Evolutionary conservation across 306 rosid genomes (phyloP).

Genomic region (Fragaria nilgerrensis): DNA sequence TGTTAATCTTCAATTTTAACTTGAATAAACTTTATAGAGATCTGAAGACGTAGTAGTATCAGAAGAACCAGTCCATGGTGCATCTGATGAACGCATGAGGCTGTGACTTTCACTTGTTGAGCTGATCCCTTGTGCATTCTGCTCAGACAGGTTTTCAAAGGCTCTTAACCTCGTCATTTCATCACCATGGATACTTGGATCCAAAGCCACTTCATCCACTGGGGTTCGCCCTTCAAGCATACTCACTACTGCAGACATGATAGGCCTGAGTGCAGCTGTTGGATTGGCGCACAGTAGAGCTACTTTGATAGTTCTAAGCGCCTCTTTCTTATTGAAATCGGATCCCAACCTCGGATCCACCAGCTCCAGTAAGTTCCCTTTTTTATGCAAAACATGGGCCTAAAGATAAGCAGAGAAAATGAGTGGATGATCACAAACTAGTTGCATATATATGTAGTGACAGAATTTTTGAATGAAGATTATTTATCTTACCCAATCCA

Average conservation of each 20-base stretch:
- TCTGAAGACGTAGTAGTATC: neutral
- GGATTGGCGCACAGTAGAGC: slow-evolving; percentile 26
- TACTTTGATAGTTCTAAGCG: slow-evolving; percentile 6
- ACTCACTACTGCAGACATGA: slow-evolving; percentile 18
- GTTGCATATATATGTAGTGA: neutral
- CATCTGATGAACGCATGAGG: neutral
- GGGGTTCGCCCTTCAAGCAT: slow-evolving; percentile 16
- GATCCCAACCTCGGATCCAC: slow-evolving; percentile 16
- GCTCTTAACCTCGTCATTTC: slow-evolving; percentile 2
- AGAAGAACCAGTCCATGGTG: neutral
- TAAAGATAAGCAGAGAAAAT: neutral
- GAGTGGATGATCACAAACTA: neutral
- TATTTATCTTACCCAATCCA: slow-evolving; percentile 51
- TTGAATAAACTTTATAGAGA: neutral
- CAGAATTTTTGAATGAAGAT: neutral
- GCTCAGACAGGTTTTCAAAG: slow-evolving; percentile 3
- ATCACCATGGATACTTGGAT: slow-evolving; percentile 5
- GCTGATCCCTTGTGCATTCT: neutral
- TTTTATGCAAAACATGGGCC: slow-evolving; percentile 20
- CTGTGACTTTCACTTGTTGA: neutral
- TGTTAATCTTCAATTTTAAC: neutral
- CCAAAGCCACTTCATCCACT: slow-evolving; percentile 1
- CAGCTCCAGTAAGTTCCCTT: neutral
- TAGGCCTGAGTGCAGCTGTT: slow-evolving; percentile 25
- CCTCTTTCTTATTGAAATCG: slow-evolving; percentile 17